phyloP scores from a whole-genome alignment of 2,329 filamentous ascomycete species.

The Fusarium pilosicola region DNA sequence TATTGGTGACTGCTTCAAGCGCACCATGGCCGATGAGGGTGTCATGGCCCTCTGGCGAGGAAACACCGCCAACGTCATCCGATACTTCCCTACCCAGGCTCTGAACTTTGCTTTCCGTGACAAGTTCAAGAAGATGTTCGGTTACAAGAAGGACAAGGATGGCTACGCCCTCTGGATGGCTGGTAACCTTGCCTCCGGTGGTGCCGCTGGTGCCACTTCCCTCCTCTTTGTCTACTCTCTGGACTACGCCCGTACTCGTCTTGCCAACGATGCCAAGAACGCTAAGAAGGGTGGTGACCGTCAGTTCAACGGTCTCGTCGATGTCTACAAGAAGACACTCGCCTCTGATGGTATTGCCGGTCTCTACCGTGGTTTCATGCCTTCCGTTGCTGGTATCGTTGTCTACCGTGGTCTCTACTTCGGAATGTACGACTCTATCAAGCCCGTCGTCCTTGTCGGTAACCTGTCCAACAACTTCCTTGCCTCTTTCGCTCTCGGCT shows the following conservation, averaged over 20 bases:
- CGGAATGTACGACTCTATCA: conserved; percentile 99
- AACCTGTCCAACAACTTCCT: conserved; percentile 97
- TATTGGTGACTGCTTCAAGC: conserved; percentile 94
- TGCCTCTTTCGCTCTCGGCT: conserved; percentile 98
- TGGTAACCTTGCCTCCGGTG: conserved; percentile 99
- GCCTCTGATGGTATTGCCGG: conserved; percentile 98
- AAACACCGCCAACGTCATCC: conserved; percentile 99
- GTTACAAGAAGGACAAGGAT: conserved; percentile 99
- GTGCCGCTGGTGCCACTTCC: conserved; percentile 99
- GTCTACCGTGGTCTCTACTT: conserved; percentile 99
- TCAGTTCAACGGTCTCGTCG: conserved; percentile 99
- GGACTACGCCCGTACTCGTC: conserved; percentile 99
- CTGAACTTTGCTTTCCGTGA: conserved; percentile 99
- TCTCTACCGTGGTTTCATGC: conserved; percentile 99
- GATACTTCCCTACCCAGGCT: conserved; percentile 99
- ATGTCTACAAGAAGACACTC: conserved; percentile 99
- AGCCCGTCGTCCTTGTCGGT: conserved; percentile 96
- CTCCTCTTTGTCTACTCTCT: conserved; percentile 99
- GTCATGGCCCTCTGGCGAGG: conserved; percentile 96
- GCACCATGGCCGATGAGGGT: conserved; percentile 92
- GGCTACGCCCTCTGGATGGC: conserved; percentile 99
- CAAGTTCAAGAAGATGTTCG: conserved; percentile 99
- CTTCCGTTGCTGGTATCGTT: conserved; percentile 98
- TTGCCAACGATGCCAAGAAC: conserved; percentile 99
- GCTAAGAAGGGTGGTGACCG: conserved; percentile 96